A percentile compares a stretch with the other conserved stretches of the same genome.
Evolutionary conservation across 2,329 filamentous ascomycete species (phyloP).

Genomic region (Hypoxylon sp.): DNA sequence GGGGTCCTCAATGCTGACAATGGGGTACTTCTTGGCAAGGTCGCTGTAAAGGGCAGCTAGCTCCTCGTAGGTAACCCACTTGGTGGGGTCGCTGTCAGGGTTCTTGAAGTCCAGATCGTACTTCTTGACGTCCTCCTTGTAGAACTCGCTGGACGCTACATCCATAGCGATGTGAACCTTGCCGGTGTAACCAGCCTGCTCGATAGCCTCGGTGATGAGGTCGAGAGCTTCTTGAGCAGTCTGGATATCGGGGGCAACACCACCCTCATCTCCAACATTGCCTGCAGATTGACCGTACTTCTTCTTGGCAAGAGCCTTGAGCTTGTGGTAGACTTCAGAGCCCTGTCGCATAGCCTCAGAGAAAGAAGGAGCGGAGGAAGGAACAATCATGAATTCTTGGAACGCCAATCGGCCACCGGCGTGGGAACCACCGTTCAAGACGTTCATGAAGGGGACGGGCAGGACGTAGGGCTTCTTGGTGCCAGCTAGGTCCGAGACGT

Average conservation of each 20-base stretch:
- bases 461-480: slow-evolving; percentile 94
- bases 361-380: slow-evolving; percentile 88
- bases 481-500: slow-evolving; percentile 88
- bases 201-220: slow-evolving; percentile 94
- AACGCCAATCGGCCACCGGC: slow-evolving; percentile 95
- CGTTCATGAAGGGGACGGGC: slow-evolving; percentile 93
- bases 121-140: slow-evolving; percentile 97
- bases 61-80: slow-evolving; percentile 99
- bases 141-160: slow-evolving; percentile 99
- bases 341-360: slow-evolving; percentile 96
- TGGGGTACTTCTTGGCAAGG: slow-evolving; percentile 94
- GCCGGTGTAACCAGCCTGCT: slow-evolving; percentile 94
- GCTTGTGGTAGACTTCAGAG: slow-evolving; percentile 97
- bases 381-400: slow-evolving; percentile 97
- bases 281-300: slow-evolving; percentile 99
- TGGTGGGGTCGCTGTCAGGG: slow-evolving; percentile 92
- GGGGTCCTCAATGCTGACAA: slow-evolving; percentile 98
- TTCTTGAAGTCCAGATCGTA: slow-evolving; percentile 99
- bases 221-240: slow-evolving; percentile 96
- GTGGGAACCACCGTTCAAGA: slow-evolving; percentile 93
- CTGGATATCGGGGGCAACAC: slow-evolving; percentile 99
- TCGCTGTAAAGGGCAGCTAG: slow-evolving; percentile 92
- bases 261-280: slow-evolving; percentile 99
- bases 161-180: slow-evolving; percentile 99
- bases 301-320: slow-evolving; percentile 98